Evolutionary conservation across 75 land plant species (phyloP).

Genomic region (Adiantum capillusveneris): DNA sequence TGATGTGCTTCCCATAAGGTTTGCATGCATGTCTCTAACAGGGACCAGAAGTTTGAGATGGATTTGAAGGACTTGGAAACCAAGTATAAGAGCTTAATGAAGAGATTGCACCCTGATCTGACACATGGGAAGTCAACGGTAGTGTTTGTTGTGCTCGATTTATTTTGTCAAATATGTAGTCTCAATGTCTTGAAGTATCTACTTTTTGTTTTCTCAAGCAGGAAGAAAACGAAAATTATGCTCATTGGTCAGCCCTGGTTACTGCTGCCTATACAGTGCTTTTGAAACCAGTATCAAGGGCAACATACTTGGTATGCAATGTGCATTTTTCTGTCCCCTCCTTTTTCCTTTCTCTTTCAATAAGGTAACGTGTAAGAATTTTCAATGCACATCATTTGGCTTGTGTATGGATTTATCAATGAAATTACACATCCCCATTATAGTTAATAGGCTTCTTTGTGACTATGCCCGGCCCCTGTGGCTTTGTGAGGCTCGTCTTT

Average conservation of each 20-base stretch:
- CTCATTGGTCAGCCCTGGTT: conserved; percentile 79
- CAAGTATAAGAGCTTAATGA: conserved; percentile 82
- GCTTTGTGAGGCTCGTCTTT: too few species aligned
- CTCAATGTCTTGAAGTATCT: not conserved
- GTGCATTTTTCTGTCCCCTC: too few species aligned
- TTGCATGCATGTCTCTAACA: conserved; percentile 10
- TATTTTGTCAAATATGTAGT: not conserved
- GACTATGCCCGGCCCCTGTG: too few species aligned
- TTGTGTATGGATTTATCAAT: too few species aligned
- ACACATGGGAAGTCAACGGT: conserved; percentile 81
- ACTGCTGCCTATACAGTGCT: conserved; percentile 75
- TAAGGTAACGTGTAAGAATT: too few species aligned
- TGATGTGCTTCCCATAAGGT: not conserved
- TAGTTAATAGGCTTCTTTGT: too few species aligned
- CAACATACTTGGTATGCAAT: conserved; percentile 78
- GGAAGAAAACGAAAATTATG: conserved; percentile 71
- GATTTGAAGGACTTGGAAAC: conserved; percentile 47
- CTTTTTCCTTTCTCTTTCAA: too few species aligned
- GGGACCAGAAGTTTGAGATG: conserved; percentile 50
- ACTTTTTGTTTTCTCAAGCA: too few species aligned
- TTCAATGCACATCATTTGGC: too few species aligned
- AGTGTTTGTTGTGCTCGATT: not conserved
- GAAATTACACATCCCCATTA: too few species aligned
- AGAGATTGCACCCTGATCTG: conserved; percentile 86
- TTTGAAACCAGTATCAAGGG: conserved; percentile 60